These are phyloP conservation scores for Aethionema arabicum DNA, from an alignment of 345 rosid species.

Conservation along the genomic window DNA sequence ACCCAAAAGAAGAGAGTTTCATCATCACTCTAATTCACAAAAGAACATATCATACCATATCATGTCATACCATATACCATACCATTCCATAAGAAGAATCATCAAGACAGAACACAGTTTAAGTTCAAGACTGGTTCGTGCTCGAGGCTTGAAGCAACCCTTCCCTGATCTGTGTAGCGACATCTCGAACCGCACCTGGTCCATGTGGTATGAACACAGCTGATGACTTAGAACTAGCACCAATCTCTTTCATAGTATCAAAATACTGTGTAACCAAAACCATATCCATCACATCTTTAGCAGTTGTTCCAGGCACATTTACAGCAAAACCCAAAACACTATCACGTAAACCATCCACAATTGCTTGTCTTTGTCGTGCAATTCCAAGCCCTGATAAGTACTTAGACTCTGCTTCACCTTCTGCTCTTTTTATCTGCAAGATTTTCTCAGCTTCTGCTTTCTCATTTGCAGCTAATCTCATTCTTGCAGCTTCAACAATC, in stretches of 20 bases:
- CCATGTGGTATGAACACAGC: constrained; percentile 44
- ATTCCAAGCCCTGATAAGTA: constrained; percentile 40
- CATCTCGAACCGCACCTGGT: constrained; percentile 43
- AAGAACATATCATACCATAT: neutral
- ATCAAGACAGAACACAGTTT: neutral
- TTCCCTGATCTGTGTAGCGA: constrained; percentile 41
- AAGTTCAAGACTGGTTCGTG: constrained; percentile 15
- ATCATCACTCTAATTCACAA: neutral
- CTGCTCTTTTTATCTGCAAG: constrained; percentile 40
- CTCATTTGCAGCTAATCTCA: constrained; percentile 41
- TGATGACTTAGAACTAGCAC: constrained; percentile 37
- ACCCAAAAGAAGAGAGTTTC: constrained; percentile 1
- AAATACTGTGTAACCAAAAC: constrained; percentile 40
- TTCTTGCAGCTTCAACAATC: constrained; percentile 35
- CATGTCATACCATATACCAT: constrained; percentile 26
- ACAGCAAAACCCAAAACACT: constrained; percentile 40
- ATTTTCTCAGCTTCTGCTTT: constrained; percentile 44
- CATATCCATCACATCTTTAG: constrained; percentile 45
- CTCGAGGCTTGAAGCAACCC: constrained; percentile 39
- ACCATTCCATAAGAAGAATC: constrained; percentile 11
- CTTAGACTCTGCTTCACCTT: constrained; percentile 43
- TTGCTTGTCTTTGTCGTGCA: constrained; percentile 41
- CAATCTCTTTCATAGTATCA: constrained; percentile 41
- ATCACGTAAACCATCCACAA: constrained; percentile 37
- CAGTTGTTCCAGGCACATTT: constrained; percentile 40